Evolutionary conservation across 495 filamentous ascomycete genomes (phyloP).

Genomic region (Jackrogersella minutella): DNA sequence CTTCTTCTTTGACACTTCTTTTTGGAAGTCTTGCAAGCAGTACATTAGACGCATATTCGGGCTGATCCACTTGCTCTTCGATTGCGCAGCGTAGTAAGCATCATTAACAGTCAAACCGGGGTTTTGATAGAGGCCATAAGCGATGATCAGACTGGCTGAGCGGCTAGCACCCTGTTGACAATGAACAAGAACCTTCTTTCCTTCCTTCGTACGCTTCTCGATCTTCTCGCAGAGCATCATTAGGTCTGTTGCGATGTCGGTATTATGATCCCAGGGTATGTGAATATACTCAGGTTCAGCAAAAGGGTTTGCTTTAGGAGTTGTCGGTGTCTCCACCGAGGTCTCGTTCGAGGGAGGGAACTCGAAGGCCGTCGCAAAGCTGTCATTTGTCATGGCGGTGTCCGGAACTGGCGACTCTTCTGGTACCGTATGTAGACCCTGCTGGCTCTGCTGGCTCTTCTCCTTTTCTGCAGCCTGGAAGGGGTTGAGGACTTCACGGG

Average conservation of each 20-base stretch:
- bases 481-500: slow-evolving; percentile 91
- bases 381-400: slow-evolving; percentile 72
- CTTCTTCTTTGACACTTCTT: slow-evolving; percentile 65
- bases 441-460: slow-evolving; percentile 35
- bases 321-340: slow-evolving; percentile 58
- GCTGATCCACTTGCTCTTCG: slow-evolving; percentile 91
- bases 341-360: slow-evolving; percentile 48
- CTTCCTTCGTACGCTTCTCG: slow-evolving; percentile 75
- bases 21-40: slow-evolving; percentile 91
- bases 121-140: slow-evolving; percentile 94
- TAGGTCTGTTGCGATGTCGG: slow-evolving; percentile 89
- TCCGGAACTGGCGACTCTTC: slow-evolving; percentile 64
- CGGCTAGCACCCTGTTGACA: slow-evolving; percentile 96
- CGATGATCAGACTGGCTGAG: slow-evolving; percentile 95
- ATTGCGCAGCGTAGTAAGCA: slow-evolving; percentile 89
- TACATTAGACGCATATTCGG: slow-evolving; percentile 99
- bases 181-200: slow-evolving; percentile 90
- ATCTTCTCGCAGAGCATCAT: slow-evolving; percentile 86
- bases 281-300: slow-evolving; percentile 90
- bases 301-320: slow-evolving; percentile 63
- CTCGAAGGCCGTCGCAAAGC: slow-evolving; percentile 78
- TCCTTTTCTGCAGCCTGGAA: slow-evolving; percentile 61
- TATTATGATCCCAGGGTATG: slow-evolving; percentile 97
- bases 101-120: slow-evolving; percentile 87
- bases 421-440: too few species aligned